phyloP scores from a whole-genome alignment of 2,329 filamentous ascomycete genomes.

The Capronia americana region DNA sequence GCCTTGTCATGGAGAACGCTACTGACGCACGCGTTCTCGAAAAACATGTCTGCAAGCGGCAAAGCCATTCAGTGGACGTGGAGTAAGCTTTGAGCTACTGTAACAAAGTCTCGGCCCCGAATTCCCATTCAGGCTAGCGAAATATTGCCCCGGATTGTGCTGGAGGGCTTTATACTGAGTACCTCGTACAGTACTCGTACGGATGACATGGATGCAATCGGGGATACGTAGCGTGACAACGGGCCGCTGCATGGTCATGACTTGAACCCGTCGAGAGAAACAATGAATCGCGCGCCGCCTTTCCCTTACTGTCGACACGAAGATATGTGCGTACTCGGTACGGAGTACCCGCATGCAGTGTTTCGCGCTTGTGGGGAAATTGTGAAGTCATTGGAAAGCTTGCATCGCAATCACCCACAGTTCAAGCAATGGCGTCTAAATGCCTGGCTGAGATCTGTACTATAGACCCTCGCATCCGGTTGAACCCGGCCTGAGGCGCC shows the following conservation, averaged over 20 bases:
- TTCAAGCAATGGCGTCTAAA: too few relatives aligned
- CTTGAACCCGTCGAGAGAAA: not conserved
- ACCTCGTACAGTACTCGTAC: too few relatives aligned
- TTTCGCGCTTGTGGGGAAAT: not conserved
- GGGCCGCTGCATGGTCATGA: too few relatives aligned
- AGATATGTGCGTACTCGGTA: too few relatives aligned
- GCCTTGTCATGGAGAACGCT: not conserved
- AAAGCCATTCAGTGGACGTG: not conserved
- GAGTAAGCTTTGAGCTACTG: not conserved
- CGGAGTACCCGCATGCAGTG: not conserved
- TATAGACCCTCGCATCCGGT: not conserved
- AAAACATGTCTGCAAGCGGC: not conserved
- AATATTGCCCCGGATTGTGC: not conserved
- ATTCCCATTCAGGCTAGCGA: not conserved
- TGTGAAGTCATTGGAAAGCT: not conserved
- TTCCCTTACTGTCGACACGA: too few relatives aligned
- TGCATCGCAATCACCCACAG: not conserved
- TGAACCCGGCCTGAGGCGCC: not conserved
- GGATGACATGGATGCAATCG: not conserved
- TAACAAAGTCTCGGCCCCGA: not conserved
- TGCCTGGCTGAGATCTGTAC: too few relatives aligned
- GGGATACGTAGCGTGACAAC: too few relatives aligned
- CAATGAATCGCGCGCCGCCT: too few relatives aligned
- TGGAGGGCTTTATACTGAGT: not conserved
- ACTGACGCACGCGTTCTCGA: not conserved